phyloP scores from a whole-genome alignment of 75 land plant species.

The Selaginella moellendorffii region DNA sequence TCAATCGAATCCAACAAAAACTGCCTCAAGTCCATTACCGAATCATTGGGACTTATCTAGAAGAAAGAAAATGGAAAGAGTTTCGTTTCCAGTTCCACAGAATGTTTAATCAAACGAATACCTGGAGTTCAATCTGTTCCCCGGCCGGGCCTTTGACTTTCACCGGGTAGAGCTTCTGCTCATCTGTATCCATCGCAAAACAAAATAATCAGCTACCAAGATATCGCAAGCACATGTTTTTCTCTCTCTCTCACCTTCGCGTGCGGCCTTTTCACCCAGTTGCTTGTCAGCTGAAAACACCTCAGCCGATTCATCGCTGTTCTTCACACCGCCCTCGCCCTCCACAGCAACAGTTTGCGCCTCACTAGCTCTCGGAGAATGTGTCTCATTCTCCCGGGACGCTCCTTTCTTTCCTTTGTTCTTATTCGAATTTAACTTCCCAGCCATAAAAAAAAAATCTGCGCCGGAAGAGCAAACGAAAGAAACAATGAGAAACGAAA shows the following conservation, averaged over 20 bases:
- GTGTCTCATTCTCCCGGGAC: background rate
- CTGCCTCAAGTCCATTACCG: constrained; percentile 97
- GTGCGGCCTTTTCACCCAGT: no score
- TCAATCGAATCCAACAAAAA: constrained; percentile 97
- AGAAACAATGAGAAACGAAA: background rate
- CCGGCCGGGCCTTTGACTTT: constrained; percentile 70
- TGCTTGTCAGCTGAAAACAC: background rate
- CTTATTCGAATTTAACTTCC: constrained; percentile 49
- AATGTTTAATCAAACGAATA: no score
- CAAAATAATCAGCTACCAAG: background rate
- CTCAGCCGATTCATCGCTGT: no score
- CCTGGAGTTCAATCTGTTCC: constrained; percentile 87
- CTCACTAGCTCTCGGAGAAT: background rate
- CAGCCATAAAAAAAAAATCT: constrained; percentile 39
- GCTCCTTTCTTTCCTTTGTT: constrained; percentile 25
- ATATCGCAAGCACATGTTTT: background rate
- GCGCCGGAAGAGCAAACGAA: background rate
- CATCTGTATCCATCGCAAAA: constrained; percentile 34
- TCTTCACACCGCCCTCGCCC: background rate
- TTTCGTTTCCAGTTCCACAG: no score
- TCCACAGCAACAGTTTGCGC: background rate
- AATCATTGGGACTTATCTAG: constrained; percentile 92
- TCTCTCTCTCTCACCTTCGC: background rate
- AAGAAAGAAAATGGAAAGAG: background rate
- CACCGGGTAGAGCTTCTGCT: constrained; percentile 64